phyloP scores from a whole-genome alignment of 306 rosid genomes.

The Luffa acutangula region DNA sequence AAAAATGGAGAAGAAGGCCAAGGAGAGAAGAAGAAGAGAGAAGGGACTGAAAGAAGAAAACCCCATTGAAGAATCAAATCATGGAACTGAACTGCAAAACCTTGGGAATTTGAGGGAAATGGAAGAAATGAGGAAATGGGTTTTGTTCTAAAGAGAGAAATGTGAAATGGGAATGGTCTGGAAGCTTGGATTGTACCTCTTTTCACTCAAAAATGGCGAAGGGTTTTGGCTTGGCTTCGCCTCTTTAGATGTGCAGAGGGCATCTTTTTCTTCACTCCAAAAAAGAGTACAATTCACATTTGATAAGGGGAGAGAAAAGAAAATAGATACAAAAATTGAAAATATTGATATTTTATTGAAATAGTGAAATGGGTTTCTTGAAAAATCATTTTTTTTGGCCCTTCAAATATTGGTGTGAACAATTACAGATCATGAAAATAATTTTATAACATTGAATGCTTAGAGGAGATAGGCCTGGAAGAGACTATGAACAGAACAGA shows the following conservation, averaged over 20 bases:
- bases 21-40: conserved; percentile 17
- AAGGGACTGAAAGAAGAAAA: conserved; percentile 23
- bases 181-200: neutral
- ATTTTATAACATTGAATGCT: neutral
- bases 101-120: neutral
- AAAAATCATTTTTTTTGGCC: neutral
- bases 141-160: neutral
- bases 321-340: neutral
- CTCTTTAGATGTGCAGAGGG: conserved; percentile 5
- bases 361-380: neutral
- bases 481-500: neutral
- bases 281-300: neutral
- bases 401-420: neutral
- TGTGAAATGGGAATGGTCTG: neutral
- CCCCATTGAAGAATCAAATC: conserved; percentile 17
- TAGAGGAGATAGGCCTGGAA: neutral
- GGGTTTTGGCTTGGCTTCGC: neutral
- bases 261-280: conserved; percentile 8
- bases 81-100: neutral
- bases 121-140: neutral
- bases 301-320: neutral
- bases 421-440: neutral
- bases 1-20: conserved; percentile 17
- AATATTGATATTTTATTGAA: neutral
- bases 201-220: conserved; percentile 4